Evolutionary conservation across 2,329 filamentous ascomycete genomes (phyloP), one percentile per base, ranked within the genome.

Genomic region (Hysterium pulicare): DNA sequence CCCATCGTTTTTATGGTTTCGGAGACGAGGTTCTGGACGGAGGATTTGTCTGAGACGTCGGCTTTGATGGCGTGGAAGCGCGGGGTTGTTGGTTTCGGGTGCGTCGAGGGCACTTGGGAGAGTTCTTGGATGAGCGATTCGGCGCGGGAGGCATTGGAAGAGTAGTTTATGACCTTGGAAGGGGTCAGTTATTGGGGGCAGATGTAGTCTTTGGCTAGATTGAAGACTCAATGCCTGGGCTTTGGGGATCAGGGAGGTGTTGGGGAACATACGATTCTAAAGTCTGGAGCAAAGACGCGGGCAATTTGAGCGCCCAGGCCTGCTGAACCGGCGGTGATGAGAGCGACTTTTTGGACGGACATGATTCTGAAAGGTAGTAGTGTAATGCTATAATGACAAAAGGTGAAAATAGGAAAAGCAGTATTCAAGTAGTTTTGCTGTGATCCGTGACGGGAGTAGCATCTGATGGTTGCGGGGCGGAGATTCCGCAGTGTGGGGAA

Each of bases 291-390:
- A 17, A 74, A 65, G 1, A 61, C 63, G 15, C 71, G 67, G 22
- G 71, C 71, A 28, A 74, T 69, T 47, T 71, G 68, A 13, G 71
- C 71, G n/a, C 72, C 72, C 3, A 75, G 53, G 10, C 71, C 71
- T 10, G 72, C 72, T n/a, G 71, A 71, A 41, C 71, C 71, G 21
- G 71, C 72, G 2, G 72, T 74, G 37, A 75, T 71, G 30, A 73
- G 60, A n/a, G 63, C 70, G 28, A 72, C 71, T 55, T 71, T 72
- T 42, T 69, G 68, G 2, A 60, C 52, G 19, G 64, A 54, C 67
- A 68, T 68, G 19, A 19, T 34, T 5, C n/a, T 3, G 8, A n/a
- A 31, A n/a, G 28, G 8, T n/a, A 31, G 3, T 11, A 8, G 28
- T n/a, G 16, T 11, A 11, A 31, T n/a, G 13, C 16, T 11, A 31